These are phyloP conservation scores for Mycena albidolilacea DNA, from an alignment of 768 basidiomycete genomes.

Conservation along the genomic window DNA sequence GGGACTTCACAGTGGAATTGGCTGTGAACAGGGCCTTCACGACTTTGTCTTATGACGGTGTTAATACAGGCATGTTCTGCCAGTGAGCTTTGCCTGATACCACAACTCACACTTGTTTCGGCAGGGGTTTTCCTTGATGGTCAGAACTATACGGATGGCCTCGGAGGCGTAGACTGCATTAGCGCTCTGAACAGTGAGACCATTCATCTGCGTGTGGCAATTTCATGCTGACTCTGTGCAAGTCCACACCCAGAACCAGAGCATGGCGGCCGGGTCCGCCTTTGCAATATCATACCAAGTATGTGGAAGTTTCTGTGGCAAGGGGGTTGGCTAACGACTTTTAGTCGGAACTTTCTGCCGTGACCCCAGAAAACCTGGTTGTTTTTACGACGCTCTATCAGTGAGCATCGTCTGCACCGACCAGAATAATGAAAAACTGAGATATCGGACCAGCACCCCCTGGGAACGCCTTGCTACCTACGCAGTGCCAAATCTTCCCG, in stretches of 20 bases:
- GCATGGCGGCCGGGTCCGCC: constrained; percentile 61
- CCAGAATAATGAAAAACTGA: neutral
- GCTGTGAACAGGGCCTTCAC: constrained; percentile 61
- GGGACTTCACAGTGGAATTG: constrained; percentile 59
- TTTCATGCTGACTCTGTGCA: neutral
- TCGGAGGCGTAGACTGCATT: constrained; percentile 51
- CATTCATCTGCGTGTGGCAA: neutral
- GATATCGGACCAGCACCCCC: constrained; percentile 52
- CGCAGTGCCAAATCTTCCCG: constrained; percentile 58
- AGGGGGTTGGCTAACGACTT: neutral
- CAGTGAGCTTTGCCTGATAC: neutral
- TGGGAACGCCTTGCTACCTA: constrained; percentile 62
- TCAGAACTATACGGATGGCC: constrained; percentile 49
- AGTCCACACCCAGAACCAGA: constrained; percentile 64
- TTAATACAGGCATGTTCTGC: constrained; percentile 27
- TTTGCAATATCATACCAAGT: constrained; percentile 62
- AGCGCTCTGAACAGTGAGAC: constrained; percentile 51
- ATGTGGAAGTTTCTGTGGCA: neutral
- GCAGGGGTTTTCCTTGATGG: constrained; percentile 49
- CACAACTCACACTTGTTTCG: neutral
- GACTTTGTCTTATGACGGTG: constrained; percentile 53
- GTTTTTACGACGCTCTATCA: constrained; percentile 59
- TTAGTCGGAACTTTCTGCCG: constrained; percentile 54
- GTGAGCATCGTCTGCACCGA: constrained; percentile 42
- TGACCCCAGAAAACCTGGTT: constrained; percentile 60